Conservation (phyloP, 2,329 filamentous ascomycete species). For the Triangularia setosa region DNA sequence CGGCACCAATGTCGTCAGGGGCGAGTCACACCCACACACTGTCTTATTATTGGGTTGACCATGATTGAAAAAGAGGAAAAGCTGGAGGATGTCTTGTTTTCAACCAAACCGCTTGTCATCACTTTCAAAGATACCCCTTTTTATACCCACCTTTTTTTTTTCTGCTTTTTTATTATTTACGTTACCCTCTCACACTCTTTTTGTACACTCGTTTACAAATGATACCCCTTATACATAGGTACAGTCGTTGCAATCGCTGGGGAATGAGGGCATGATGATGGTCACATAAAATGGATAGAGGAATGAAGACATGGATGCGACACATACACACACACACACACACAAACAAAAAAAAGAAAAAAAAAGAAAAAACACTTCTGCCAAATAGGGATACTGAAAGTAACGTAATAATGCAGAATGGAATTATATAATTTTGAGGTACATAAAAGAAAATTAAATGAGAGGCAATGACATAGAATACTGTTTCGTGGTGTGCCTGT, state of each 20-base stretch:
- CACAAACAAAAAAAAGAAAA: no score
- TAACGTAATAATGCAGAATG: no score
- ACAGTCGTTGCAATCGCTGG: not conserved
- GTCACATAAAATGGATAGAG: no score
- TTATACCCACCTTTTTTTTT: not conserved
- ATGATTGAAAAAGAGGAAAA: not conserved
- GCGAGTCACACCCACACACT: not conserved
- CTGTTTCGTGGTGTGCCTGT: no score
- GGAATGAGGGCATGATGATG: not conserved
- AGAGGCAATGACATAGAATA: no score
- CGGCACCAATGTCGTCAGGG: not conserved
- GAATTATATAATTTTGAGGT: no score
- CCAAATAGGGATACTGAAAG: no score
- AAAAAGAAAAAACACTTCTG: no score
- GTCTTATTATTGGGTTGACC: not conserved
- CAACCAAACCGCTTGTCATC: not conserved
- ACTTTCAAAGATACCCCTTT: slow-evolving; percentile 8
- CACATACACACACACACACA: no score
- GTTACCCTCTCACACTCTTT: not conserved
- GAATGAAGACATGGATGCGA: no score
- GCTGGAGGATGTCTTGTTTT: not conserved
- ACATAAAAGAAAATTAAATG: no score
- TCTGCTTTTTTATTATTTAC: not conserved
- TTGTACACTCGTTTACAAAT: not conserved
- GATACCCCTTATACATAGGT: not conserved